A percentile compares a stretch with the other conserved stretches of the same genome.
These are phyloP conservation scores for Xylaria longipes DNA, from an alignment of 495 filamentous ascomycete species.

Conservation along the genomic window DNA sequence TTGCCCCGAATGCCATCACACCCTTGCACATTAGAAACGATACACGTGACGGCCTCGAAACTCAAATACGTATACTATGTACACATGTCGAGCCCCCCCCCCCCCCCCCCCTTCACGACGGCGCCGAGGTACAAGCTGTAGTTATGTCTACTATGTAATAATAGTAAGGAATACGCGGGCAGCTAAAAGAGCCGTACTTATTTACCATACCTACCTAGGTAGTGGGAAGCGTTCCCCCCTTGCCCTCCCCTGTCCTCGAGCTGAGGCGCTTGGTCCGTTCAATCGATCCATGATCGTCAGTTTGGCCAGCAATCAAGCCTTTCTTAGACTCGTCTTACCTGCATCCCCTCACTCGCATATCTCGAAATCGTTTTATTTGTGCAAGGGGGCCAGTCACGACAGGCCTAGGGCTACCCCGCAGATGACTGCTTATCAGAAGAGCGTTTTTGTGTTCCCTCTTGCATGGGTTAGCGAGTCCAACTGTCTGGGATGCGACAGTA, in stretches of 20 bases:
- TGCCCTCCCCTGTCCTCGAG: conserved; percentile 5
- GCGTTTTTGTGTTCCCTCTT: not conserved
- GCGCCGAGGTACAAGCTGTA: not conserved
- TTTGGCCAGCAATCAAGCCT: conserved; percentile 13
- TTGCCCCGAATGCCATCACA: not conserved
- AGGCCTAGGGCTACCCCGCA: conserved; percentile 20
- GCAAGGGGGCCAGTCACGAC: conserved; percentile 14
- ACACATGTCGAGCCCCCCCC: not conserved
- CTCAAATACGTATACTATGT: conserved; percentile 17
- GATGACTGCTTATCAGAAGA: conserved; percentile 25
- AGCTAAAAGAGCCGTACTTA: conserved; percentile 9
- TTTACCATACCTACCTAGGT: conserved; percentile 12
- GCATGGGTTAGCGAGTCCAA: conserved; percentile 19
- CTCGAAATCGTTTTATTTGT: conserved; percentile 16
- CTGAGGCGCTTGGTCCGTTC: conserved; percentile 8
- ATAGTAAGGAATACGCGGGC: not conserved
- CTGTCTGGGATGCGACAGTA: conserved; percentile 17
- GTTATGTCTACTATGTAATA: not conserved
- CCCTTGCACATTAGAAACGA: conserved; percentile 6
- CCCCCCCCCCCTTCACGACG: conserved; percentile 1
- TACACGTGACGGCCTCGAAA: conserved; percentile 20
- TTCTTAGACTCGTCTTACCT: conserved; percentile 19
- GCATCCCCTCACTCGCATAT: conserved; percentile 23
- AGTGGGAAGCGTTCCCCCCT: conserved; percentile 1
- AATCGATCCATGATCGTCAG: conserved; percentile 22